Conservation (phyloP, 345 rosid species). For the Atalantia buxifolia region DNA sequence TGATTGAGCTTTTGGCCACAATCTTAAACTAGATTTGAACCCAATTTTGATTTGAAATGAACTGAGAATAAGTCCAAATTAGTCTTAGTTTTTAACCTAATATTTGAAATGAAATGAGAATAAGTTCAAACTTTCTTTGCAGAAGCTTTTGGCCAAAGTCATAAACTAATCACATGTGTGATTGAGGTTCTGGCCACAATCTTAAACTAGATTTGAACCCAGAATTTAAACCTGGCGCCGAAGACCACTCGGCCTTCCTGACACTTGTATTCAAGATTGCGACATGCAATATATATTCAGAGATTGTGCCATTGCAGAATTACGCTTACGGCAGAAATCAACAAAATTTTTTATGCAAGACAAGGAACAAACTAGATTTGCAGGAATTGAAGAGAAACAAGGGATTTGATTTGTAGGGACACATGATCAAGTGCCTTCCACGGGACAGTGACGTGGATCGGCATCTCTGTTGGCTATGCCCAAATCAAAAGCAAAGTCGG, state of each 20-base stretch:
- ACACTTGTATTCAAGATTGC: slow-evolving; percentile 8
- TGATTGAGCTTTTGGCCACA: not conserved
- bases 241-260: slow-evolving; percentile 88
- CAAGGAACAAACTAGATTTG: too few relatives aligned
- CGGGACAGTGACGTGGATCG: slow-evolving; percentile 22
- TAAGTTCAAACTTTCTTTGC: not conserved
- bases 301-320: too few relatives aligned
- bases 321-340: not conserved
- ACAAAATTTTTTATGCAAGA: not conserved
- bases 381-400: not conserved
- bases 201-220: slow-evolving; percentile 5
- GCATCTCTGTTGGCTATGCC: slow-evolving; percentile 15
- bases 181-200: not conserved
- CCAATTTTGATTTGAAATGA: too few relatives aligned
- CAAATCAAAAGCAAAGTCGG: slow-evolving; percentile 25
- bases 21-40: not conserved
- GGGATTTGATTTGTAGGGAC: not conserved
- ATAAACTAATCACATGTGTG: too few relatives aligned
- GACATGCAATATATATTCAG: too few relatives aligned
- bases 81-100: too few relatives aligned
- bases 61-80: not conserved
- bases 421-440: slow-evolving; percentile 23
- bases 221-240: slow-evolving; percentile 86
- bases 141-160: not conserved
- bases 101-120: too few relatives aligned